Percentiles rank a stretch among this genome's conserved stretches.
phyloP scores from a whole-genome alignment of 2,329 filamentous ascomycete genomes.

The Dactylellina sp. region DNA sequence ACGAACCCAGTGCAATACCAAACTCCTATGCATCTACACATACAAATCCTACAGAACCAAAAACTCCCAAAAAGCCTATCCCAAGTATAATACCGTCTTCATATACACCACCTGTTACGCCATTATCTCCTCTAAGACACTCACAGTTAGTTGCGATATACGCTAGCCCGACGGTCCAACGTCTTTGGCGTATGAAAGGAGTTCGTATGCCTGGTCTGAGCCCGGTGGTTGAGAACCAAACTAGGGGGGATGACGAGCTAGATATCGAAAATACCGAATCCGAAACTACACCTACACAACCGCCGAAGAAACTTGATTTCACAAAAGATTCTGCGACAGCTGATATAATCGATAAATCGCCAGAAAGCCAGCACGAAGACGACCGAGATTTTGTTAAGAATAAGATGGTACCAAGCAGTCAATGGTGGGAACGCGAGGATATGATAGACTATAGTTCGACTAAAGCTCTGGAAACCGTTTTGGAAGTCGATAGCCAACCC shows the following conservation, averaged over 20 bases:
- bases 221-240: slow-evolving; percentile 30
- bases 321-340: neutral
- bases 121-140: slow-evolving; percentile 48
- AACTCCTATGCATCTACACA: neutral
- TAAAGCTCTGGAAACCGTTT: slow-evolving; percentile 29
- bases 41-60: neutral
- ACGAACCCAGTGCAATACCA: neutral
- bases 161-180: slow-evolving; percentile 41
- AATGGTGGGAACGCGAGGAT: slow-evolving; percentile 53
- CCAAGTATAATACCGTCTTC: slow-evolving; percentile 39
- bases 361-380: neutral
- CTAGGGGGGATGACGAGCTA: slow-evolving; percentile 3
- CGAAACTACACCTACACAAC: neutral
- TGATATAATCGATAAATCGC: neutral
- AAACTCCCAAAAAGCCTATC: slow-evolving; percentile 42
- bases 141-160: slow-evolving; percentile 44
- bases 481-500: slow-evolving; percentile 48
- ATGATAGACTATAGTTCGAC: slow-evolving; percentile 19
- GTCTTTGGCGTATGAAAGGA: slow-evolving; percentile 46
- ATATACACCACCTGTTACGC: slow-evolving; percentile 44
- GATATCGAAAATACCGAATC: slow-evolving; percentile 1
- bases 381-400: neutral
- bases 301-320: slow-evolving; percentile 26
- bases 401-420: slow-evolving; percentile 37
- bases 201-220: slow-evolving; percentile 16